A percentile compares a stretch with the other conserved stretches of the same genome.
Evolutionary conservation across 306 rosid genomes (phyloP).

Genomic region (Cucumis hystrix): DNA sequence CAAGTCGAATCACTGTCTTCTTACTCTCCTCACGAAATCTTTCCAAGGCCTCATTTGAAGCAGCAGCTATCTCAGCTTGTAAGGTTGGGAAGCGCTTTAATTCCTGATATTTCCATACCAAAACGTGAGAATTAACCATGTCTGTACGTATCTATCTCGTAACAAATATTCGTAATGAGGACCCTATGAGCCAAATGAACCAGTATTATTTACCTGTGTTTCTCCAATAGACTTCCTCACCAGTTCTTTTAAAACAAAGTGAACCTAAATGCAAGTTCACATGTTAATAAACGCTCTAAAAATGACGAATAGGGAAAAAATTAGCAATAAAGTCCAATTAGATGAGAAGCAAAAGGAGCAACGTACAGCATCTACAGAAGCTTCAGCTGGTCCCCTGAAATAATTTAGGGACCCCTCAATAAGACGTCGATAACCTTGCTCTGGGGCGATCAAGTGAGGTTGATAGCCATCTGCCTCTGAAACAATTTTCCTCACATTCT

Average conservation of each 20-base stretch:
- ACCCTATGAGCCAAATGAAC: neutral
- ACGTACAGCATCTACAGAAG: conserved; percentile 96
- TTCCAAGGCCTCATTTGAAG: conserved; percentile 71
- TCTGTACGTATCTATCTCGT: neutral
- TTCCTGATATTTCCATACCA: conserved; percentile 27
- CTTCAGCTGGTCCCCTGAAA: conserved; percentile 96
- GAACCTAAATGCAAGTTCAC: conserved; percentile 42
- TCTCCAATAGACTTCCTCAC: conserved; percentile 91
- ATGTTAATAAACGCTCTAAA: conserved; percentile 6
- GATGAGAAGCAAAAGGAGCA: conserved; percentile 1
- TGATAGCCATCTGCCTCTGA: conserved; percentile 98
- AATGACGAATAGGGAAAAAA: neutral
- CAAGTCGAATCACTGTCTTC: conserved; percentile 72
- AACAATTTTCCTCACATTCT: conserved; percentile 86
- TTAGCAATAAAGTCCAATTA: neutral
- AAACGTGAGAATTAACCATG: neutral
- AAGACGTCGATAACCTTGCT: conserved; percentile 93
- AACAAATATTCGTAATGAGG: neutral
- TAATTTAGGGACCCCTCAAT: conserved; percentile 74
- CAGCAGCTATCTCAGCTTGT: conserved; percentile 78
- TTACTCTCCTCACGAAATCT: conserved; percentile 78
- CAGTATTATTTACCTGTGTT: conserved; percentile 50
- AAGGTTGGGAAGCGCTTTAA: conserved; percentile 73
- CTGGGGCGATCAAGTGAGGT: conserved; percentile 98
- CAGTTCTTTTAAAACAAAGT: conserved; percentile 90